phyloP scores from a whole-genome alignment of 768 basidiomycete genomes.

The Termitomyces sp. region DNA sequence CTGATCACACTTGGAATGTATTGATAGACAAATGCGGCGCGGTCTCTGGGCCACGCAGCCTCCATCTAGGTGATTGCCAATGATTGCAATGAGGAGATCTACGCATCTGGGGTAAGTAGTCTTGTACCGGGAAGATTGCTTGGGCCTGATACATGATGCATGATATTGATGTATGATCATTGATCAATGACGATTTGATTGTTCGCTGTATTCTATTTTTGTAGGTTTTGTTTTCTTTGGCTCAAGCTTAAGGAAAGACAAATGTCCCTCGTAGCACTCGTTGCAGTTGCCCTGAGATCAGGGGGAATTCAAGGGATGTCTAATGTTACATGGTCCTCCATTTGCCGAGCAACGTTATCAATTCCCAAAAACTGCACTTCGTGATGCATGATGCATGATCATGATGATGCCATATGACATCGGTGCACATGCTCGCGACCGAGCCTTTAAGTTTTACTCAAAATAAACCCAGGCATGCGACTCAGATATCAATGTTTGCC shows the following conservation, averaged over 20 bases:
- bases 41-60: conserved; percentile 2
- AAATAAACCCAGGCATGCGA: no score
- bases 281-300: no score
- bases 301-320: background rate
- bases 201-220: background rate
- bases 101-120: background rate
- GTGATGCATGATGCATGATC: no score
- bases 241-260: background rate
- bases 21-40: conserved; percentile 12
- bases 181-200: background rate
- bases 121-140: background rate
- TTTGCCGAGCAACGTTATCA: background rate
- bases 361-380: no score
- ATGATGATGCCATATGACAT: no score
- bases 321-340: background rate
- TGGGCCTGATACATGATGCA: no score
- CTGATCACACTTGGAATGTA: conserved; percentile 9
- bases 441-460: no score
- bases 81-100: background rate
- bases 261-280: no score
- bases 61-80: background rate
- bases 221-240: background rate
- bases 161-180: no score
- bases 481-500: no score
- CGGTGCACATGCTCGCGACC: no score